phyloP scores from a whole-genome alignment of 331 rosid species.

The Pyrus hybrid region DNA sequence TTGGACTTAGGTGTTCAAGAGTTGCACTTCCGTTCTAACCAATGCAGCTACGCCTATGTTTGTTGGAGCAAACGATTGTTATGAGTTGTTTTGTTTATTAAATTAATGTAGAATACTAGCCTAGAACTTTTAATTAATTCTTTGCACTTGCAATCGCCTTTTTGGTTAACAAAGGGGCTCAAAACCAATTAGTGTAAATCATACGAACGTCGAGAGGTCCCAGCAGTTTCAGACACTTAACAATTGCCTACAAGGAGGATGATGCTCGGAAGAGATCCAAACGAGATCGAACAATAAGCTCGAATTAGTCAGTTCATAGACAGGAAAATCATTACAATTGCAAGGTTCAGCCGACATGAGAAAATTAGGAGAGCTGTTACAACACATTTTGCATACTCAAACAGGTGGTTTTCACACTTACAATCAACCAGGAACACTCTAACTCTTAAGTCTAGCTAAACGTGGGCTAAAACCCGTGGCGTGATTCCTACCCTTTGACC shows the following conservation, averaged over 20 bases:
- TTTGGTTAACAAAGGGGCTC: too few species aligned
- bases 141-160: not conserved
- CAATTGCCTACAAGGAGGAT: not conserved
- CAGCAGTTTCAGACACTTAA: not conserved
- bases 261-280: too few species aligned
- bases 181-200: not conserved
- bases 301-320: too few species aligned
- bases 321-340: not conserved
- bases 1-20: too few species aligned
- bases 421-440: not conserved
- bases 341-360: not conserved
- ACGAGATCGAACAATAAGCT: too few species aligned
- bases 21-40: too few species aligned
- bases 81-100: too few species aligned
- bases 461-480: not conserved
- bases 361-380: not conserved
- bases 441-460: not conserved
- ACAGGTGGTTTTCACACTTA: not conserved
- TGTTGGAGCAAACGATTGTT: too few species aligned
- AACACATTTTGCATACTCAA: not conserved
- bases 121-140: not conserved
- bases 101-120: too few species aligned
- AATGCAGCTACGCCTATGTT: too few species aligned
- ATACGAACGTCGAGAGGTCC: not conserved
- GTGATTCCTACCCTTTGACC: conserved; percentile 1